Base-by-base conservation (phyloP, 2,329 filamentous ascomycete species). In the Rhynchosporium secalis region DNA sequence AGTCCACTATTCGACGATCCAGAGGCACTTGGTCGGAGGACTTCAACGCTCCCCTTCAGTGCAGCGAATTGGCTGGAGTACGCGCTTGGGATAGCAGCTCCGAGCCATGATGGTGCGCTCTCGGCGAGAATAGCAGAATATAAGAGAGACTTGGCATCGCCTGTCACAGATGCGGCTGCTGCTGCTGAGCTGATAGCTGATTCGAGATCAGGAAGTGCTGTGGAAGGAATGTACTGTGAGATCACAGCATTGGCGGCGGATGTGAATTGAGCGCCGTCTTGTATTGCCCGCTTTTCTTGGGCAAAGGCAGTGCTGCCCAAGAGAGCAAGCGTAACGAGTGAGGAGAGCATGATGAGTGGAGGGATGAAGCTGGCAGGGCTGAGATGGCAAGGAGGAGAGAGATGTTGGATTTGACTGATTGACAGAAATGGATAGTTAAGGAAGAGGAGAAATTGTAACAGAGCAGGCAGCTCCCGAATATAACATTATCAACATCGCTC, bases 191-290 rank as follows among this genome's bases (percentile, higher is more conserved):
- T 65, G 48, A 74, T 66, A 13, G 68, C 69, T 43, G 71, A 68
- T 12, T 67, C 67, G 9, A 72, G 54, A 48, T 64, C 62, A 41
- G 63, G 55, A 56, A 71, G 69, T 43, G 67, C 67, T 2, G 68
- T 62, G 6, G 68, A 29, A 2, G 74, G 73, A 36, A 76, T 70
- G 64, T 75, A 75, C 8, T 66, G 56, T 8, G 71, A 70, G 9
- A 75, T 65, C 1, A 75, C 64, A 13, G 70, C 67, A 33, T 64
- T 56, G 28, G 70, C 71, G 31, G 70, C 72, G 31, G 65, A 64
- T 29, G 68, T 67, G 62, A 74, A 72, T 41, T 68, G 62, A 7
- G 51, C 60, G 4, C 29, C 54, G 38, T 62, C 46, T 40, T 57
- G 55, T 20, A 62, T 60, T 54, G 64, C 60, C 31, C 64, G 61